Evolutionary conservation across 2,329 filamentous ascomycete genomes (phyloP).

Genomic region (Fusarium sp.): DNA sequence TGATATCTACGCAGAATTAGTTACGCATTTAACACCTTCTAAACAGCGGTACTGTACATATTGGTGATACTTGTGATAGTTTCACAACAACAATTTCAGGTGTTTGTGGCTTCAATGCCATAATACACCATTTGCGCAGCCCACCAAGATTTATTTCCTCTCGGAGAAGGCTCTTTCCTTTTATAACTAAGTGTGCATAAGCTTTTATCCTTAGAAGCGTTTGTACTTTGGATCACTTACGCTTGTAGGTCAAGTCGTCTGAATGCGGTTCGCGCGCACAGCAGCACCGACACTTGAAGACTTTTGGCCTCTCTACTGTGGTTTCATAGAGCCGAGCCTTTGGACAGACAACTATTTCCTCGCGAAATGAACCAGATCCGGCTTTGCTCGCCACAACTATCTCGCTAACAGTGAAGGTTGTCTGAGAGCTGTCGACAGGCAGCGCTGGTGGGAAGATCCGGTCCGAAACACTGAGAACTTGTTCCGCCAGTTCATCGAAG

Average conservation of each 20-base stretch:
- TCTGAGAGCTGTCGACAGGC: fast-evolving
- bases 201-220: fast-evolving
- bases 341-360: fast-evolving
- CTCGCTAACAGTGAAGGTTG: fast-evolving
- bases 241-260: fast-evolving
- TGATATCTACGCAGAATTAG: fast-evolving
- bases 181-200: fast-evolving
- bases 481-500: background rate
- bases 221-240: fast-evolving
- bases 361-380: fast-evolving
- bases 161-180: fast-evolving
- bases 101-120: fast-evolving
- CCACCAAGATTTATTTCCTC: background rate
- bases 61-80: background rate
- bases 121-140: background rate
- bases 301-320: fast-evolving
- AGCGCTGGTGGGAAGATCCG: fast-evolving
- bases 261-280: background rate
- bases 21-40: fast-evolving
- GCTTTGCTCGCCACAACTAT: fast-evolving
- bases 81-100: fast-evolving
- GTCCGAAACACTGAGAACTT: fast-evolving
- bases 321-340: fast-evolving
- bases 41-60: background rate
- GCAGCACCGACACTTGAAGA: background rate